These are phyloP conservation scores for Basidioascus undulatus DNA, from an alignment of 768 basidiomycete genomes.

Conservation along the genomic window DNA sequence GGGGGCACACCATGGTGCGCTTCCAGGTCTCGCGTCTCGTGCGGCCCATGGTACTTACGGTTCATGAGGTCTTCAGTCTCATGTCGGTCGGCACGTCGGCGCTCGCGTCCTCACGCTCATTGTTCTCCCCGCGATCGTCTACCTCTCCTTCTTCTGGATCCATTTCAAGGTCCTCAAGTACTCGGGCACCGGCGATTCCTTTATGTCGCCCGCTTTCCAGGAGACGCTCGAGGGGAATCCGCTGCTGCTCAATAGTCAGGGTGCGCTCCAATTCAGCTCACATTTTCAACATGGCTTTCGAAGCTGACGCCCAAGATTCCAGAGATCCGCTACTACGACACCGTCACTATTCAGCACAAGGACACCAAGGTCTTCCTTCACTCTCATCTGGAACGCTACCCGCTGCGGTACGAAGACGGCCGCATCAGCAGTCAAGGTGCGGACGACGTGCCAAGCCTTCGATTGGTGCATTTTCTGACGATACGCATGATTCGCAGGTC, in stretches of 20 bases:
- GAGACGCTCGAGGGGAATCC: constrained; percentile 84
- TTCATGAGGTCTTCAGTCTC: constrained; percentile 29
- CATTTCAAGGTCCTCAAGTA: constrained; percentile 71
- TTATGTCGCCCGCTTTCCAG: constrained; percentile 97
- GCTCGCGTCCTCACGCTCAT: constrained; percentile 72
- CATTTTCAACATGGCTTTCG: not conserved
- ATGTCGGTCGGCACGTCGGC: constrained; percentile 67
- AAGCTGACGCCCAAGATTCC: constrained; percentile 2
- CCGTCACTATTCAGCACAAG: constrained; percentile 64
- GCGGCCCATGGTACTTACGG: not conserved
- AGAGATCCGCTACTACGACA: constrained; percentile 91
- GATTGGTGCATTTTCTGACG: not conserved
- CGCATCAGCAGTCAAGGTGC: constrained; percentile 78
- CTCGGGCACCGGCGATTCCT: constrained; percentile 78
- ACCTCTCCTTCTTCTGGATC: constrained; percentile 85
- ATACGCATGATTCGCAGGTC: constrained; percentile 27
- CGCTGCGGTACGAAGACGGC: constrained; percentile 81
- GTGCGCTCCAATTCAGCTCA: constrained; percentile 22
- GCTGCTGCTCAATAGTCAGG: constrained; percentile 70
- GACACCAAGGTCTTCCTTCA: constrained; percentile 83
- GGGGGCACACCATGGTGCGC: constrained; percentile 50
- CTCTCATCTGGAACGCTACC: constrained; percentile 76
- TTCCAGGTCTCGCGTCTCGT: not conserved
- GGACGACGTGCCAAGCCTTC: not conserved
- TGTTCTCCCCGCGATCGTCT: constrained; percentile 62